Evolutionary conservation across 1,284 basidiomycete species (phyloP), one percentile per base, ranked within the genome.

Genomic region (Violaceomyces palustris): DNA sequence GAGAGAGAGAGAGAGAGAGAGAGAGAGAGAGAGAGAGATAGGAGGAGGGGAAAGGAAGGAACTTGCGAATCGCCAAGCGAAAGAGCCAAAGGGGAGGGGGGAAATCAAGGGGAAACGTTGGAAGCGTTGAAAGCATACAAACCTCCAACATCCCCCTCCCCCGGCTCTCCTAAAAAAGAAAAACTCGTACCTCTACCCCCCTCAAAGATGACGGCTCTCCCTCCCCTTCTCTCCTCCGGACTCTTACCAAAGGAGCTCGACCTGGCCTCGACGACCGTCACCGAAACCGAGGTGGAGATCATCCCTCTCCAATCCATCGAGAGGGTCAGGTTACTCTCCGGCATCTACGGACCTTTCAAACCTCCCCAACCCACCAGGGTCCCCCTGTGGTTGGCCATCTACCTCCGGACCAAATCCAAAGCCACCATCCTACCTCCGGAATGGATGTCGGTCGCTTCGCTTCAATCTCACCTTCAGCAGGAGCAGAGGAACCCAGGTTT

Each of bases 341-440:
- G 68, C 9, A 55, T 68, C 28, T 96, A 91, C 66, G 94, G 94
- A 1, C 93, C 94, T 9, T 82, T 98, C 41, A 79, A 84, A 11
- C 93, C 94, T 6, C 91, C 93, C 10, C 80, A 82, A 33, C 86
- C 86, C 71, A 79, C 84, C 18, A 79, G 79, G 49, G 82, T 97
- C 9, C 94, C 94, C 0, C 78, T 97, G 5, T 98, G 93, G 94
- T 85, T 98, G 75, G 93, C 91, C 0, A 77, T 88, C 6, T 89
- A 93, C 63, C 78, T 98, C 42, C 97, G 97, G 74, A 75, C 85
- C 59, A 94, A 94, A 78, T 85, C 87, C 65, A 93, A 93, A 74
- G 97, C 93, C 56, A 82, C 88, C 58, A 87, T 98, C 33, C 79
- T 96, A 5, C 79, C 88, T 0, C 93, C 93, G 2, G 79, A 81